phyloP scores from a whole-genome alignment of 768 basidiomycete genomes.

The Favolaschia claudopus region DNA sequence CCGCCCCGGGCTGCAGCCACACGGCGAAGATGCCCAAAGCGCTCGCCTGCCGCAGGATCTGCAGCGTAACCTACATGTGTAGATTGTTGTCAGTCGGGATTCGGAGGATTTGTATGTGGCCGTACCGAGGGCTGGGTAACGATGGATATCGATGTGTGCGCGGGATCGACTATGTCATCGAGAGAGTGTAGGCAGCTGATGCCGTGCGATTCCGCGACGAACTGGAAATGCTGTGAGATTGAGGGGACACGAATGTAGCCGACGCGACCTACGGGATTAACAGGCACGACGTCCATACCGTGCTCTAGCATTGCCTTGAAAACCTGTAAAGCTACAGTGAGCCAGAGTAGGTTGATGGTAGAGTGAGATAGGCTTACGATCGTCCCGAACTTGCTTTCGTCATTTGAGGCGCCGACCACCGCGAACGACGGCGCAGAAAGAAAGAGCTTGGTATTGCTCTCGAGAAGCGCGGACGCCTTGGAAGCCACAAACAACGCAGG shows the following conservation, averaged over 20 bases:
- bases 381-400: constrained; percentile 50
- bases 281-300: constrained; percentile 54
- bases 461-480: too few relatives aligned
- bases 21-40: constrained; percentile 53
- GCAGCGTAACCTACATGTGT: constrained; percentile 52
- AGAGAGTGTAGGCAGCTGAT: constrained; percentile 49
- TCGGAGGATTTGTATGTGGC: not conserved
- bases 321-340: constrained; percentile 41
- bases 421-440: constrained; percentile 56
- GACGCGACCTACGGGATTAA: constrained; percentile 51
- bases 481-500: too few relatives aligned
- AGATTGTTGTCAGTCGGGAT: not conserved
- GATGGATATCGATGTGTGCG: constrained; percentile 59
- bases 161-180: constrained; percentile 49
- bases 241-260: not conserved
- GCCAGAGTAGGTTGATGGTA: not conserved
- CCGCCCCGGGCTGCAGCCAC: constrained; percentile 75
- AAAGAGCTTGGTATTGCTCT: constrained; percentile 38
- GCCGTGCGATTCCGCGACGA: constrained; percentile 49
- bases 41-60: constrained; percentile 55
- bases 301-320: constrained; percentile 61
- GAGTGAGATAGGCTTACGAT: constrained; percentile 3
- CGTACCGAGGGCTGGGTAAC: constrained; percentile 59
- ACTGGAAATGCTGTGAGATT: constrained; percentile 1
- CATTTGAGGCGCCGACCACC: constrained; percentile 64